Evolutionary conservation across 1,284 basidiomycete genomes (phyloP).

Genomic region (Ceratobasidium sp.): DNA sequence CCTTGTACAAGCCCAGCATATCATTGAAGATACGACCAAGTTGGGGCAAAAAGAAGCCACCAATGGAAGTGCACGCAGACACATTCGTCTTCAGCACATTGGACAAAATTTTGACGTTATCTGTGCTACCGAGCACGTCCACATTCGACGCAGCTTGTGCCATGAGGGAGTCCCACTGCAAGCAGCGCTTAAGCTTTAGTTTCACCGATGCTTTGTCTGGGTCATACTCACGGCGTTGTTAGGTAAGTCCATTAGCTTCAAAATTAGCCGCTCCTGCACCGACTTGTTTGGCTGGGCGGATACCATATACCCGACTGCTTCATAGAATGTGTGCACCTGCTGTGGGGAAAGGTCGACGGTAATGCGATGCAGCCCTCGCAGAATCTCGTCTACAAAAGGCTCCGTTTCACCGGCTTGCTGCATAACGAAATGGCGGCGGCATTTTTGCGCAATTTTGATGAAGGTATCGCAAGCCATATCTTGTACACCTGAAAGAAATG

Average conservation of each 20-base stretch:
- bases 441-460: constrained; percentile 99
- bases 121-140: constrained; percentile 90
- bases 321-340: constrained; percentile 97
- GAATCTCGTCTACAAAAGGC: constrained; percentile 98
- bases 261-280: constrained; percentile 94
- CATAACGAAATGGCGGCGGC: constrained; percentile 98
- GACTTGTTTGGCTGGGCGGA: constrained; percentile 98
- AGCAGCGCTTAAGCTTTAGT: not conserved
- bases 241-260: constrained; percentile 96
- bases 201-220: not conserved
- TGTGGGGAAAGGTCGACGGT: constrained; percentile 96
- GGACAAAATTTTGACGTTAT: constrained; percentile 97
- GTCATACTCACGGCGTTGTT: constrained; percentile 85
- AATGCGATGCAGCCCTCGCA: constrained; percentile 91
- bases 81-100: constrained; percentile 99
- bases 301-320: constrained; percentile 99
- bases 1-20: constrained; percentile 98
- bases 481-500: constrained; percentile 81
- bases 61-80: constrained; percentile 96
- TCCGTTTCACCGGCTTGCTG: constrained; percentile 98
- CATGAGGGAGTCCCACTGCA: constrained; percentile 97
- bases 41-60: constrained; percentile 97
- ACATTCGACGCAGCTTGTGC: constrained; percentile 93
- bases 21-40: constrained; percentile 97
- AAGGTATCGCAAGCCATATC: constrained; percentile 99